Base-by-base conservation (phyloP, 1,284 basidiomycete genomes). In the Ustilago curta region DNA sequence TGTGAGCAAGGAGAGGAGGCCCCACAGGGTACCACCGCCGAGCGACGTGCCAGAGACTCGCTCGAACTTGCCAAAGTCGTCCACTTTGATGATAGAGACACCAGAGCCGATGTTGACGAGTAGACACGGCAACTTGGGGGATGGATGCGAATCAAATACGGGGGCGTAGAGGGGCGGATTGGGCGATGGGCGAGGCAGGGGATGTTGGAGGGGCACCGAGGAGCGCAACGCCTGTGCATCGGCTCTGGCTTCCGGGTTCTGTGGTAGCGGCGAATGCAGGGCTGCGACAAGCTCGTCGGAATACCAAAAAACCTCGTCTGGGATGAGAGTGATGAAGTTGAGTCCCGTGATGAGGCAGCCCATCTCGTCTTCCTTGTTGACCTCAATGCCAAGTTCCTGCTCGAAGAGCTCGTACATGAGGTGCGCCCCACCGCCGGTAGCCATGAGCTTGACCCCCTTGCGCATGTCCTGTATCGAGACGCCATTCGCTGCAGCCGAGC, bases 1-100 rank as follows among this genome's bases (percentile, higher is more conserved):
- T 21, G 97, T 99, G 73, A 99, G 87, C 65, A 99, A 86, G 82
- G 93, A 96, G 59, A 99, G 87, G 76, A 99, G 86, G 21, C 97
- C 97, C 97, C 97, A 99, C 19, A 99, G 87, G n/a, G 97, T 99
- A 39, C 96, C 97, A n/a, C 97, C 97, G 47, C 97, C 97, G 50
- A 99, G 87, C 86, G 93, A 95, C 45, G 97, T 99, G 27, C 97
- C 97, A 75, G 93, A 95, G 48, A 99, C 93, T 81, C 97, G 92
- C 87, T 99, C 97, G 84, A 93, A 99, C 70, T 89, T 91, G 25
- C 97, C 97, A 84, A 95, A 93, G 78, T 93, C 94, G 83, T 98
- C 94, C 4, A 99, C 93, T 86, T 93, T 95, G 88, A 99, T 95
- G 80, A 99, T 93, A 39, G 94, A 96, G 40, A 99, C 96, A 55